Evolutionary conservation across 495 filamentous ascomycete genomes (phyloP).

Genomic region (Neurospora intermedia): DNA sequence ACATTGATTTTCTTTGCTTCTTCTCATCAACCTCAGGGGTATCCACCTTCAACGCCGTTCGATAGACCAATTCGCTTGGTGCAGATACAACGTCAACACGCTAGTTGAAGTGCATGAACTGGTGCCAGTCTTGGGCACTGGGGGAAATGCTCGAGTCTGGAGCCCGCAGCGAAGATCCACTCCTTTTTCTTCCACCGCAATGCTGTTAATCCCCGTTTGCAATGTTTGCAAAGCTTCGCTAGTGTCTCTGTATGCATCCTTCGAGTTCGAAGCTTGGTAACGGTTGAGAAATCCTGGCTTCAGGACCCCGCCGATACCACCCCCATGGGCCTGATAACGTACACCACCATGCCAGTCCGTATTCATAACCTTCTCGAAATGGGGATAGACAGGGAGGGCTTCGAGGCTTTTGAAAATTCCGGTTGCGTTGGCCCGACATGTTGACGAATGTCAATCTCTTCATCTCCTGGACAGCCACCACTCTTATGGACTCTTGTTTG

Average conservation of each 20-base stretch:
- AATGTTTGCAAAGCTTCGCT: neutral
- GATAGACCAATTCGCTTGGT: neutral
- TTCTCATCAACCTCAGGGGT: neutral
- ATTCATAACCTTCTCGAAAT: neutral
- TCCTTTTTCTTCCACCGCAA: neutral
- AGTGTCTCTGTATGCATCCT: neutral
- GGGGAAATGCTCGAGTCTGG: neutral
- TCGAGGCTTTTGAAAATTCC: neutral
- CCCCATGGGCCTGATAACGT: neutral
- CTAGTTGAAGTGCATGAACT: neutral
- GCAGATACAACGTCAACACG: neutral
- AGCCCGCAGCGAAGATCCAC: neutral
- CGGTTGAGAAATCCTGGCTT: neutral
- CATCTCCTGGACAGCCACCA: neutral
- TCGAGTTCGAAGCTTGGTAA: neutral
- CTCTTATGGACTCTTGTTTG: neutral
- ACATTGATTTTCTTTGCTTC: neutral
- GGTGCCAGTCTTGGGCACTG: neutral
- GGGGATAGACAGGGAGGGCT: neutral
- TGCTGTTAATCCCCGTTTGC: neutral
- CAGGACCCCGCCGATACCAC: neutral
- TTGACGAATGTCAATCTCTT: neutral
- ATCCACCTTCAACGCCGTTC: neutral
- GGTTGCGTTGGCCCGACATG: neutral
- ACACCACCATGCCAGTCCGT: neutral